Percentiles rank a stretch among this genome's conserved stretches.
These are phyloP conservation scores for Cladosporium velox DNA, from an alignment of 2,329 filamentous ascomycete genomes.

Conservation along the genomic window DNA sequence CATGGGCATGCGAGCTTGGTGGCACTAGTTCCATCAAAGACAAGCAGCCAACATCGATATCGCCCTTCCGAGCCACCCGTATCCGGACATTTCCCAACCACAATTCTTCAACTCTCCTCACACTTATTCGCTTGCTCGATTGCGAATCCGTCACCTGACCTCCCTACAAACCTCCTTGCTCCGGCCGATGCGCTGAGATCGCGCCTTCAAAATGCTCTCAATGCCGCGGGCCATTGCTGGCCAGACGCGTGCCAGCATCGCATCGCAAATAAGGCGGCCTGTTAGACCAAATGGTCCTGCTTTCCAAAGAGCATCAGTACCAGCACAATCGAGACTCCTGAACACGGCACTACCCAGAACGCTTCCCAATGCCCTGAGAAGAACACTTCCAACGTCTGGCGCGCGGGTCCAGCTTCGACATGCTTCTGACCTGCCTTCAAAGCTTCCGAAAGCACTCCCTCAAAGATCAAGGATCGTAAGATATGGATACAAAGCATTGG, in stretches of 20 bases:
- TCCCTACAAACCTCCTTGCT: not conserved
- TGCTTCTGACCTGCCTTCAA: conserved; percentile 13
- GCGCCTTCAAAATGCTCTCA: conserved; percentile 10
- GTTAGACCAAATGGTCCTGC: not conserved
- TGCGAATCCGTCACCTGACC: not conserved
- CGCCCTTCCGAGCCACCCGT: conserved; percentile 17
- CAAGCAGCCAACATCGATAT: not conserved
- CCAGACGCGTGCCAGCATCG: conserved; percentile 17
- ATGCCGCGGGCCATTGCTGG: conserved; percentile 20
- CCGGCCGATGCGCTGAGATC: conserved; percentile 9
- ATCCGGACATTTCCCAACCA: not conserved
- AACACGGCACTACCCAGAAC: conserved; percentile 18
- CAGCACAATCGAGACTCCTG: not conserved
- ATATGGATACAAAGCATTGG: conserved; percentile 69
- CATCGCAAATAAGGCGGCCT: not conserved
- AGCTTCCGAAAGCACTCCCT: not conserved
- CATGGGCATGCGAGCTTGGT: not conserved
- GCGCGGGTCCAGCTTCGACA: conserved; percentile 24
- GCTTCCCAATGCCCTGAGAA: conserved; percentile 25
- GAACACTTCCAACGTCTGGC: conserved; percentile 22
- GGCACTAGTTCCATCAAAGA: conserved; percentile 9
- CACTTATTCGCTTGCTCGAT: not conserved
- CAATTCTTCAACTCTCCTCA: not conserved
- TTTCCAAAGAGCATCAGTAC: not conserved
- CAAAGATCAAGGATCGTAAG: conserved; percentile 38